Evolutionary conservation across 208 protist genomes (phyloP), one percentile per base, ranked within the genome.

Genomic region (Angomonas desouzai): DNA sequence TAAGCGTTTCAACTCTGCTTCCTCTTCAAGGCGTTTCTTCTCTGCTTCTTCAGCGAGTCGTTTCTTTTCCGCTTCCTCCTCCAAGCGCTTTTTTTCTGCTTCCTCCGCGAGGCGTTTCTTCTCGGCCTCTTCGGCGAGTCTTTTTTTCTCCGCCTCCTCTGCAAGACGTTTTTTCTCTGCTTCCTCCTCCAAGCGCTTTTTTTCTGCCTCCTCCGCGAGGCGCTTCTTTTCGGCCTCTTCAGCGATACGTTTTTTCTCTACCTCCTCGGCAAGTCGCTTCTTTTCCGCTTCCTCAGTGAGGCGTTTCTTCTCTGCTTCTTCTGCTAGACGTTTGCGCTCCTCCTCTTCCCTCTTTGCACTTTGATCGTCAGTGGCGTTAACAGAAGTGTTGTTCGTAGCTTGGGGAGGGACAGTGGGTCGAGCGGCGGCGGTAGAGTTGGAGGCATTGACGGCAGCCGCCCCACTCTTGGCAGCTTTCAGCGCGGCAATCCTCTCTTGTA

Each of bases 41-140:
- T 70, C 63, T 1, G 7, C 57, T 33, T 66, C 36, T 34, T 53
- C n/a, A 7, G 9, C 47, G n/a, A 53, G 47, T 7, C 47, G 47
- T n/a, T 53, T 53, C 47, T 20, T 7, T 27, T 53, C 10, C 4
- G 13, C 47, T 27, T 53, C 47, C 18, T n/a, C 47, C 47, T 53
- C n/a, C 47, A 60, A 22, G 22, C 16, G 23, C 20, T 68, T 55
- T 48, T 13, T 6, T 27, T 47, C 64, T 20, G 6, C 53, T 49
- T 64, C 47, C 51, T 4, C 9, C 55, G 55, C 11, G 29, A 28
- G 7, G 27, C 25, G 55, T 32, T 64, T 11, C 18, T 11, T 16
- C 13, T 53, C 10, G 6, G 13, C 47, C 18, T 53, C 47, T 27
- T n/a, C 47, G 11, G 9, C n/a, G 11, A 60, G 36, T 3, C 16